phyloP scores from a whole-genome alignment of 1,284 basidiomycete species.

The Marasmius tenuissimus region DNA sequence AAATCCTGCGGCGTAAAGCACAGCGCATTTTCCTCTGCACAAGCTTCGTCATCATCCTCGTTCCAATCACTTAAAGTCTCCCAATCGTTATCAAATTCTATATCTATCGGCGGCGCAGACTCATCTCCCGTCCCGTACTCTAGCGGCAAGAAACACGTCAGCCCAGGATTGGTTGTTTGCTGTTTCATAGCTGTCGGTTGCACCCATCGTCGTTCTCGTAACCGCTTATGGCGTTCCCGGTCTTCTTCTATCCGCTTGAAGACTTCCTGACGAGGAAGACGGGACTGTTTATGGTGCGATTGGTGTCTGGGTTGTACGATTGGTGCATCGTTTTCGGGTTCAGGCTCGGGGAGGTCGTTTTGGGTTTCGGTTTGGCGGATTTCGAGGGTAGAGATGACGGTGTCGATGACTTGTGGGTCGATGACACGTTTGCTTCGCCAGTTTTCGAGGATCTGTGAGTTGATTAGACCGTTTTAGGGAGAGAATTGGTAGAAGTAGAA shows the following conservation, averaged over 20 bases:
- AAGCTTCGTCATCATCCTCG: slow-evolving; percentile 81
- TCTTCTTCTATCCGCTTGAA: slow-evolving; percentile 93
- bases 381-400: slow-evolving; percentile 53
- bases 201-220: slow-evolving; percentile 93
- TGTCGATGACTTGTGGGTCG: slow-evolving; percentile 73
- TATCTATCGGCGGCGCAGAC: slow-evolving; percentile 65
- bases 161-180: slow-evolving; percentile 39
- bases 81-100: slow-evolving; percentile 94
- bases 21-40: slow-evolving; percentile 63
- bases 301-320: slow-evolving; percentile 9
- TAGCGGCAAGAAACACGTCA: slow-evolving; percentile 62
- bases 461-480: background rate
- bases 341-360: slow-evolving; percentile 22
- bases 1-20: slow-evolving; percentile 54
- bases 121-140: slow-evolving; percentile 42
- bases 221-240: slow-evolving; percentile 89
- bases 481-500: background rate
- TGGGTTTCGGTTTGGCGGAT: slow-evolving; percentile 38
- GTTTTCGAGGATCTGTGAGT: slow-evolving; percentile 74
- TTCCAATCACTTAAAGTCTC: slow-evolving; percentile 87
- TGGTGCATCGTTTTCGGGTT: slow-evolving; percentile 19
- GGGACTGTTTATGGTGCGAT: slow-evolving; percentile 20
- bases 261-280: slow-evolving; percentile 67
- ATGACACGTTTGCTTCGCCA: slow-evolving; percentile 87
- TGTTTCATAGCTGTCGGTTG: slow-evolving; percentile 65